Evolutionary conservation across 1,284 basidiomycete species (phyloP).

Genomic region (Wallemia mellicola): DNA sequence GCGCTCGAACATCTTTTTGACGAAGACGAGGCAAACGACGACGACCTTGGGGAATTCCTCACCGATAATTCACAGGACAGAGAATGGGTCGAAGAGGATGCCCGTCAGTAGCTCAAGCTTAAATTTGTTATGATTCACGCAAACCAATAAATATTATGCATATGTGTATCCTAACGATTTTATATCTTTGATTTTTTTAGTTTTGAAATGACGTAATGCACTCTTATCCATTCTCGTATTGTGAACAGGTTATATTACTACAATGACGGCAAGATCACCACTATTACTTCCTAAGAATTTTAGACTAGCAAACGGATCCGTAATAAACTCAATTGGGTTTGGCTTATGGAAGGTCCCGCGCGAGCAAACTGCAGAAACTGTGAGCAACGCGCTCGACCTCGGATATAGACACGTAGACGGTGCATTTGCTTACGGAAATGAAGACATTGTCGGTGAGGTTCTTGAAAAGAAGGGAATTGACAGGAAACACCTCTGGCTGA

Average conservation of each 20-base stretch:
- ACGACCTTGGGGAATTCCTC: neutral
- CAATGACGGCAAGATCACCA: neutral
- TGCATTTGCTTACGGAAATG: neutral
- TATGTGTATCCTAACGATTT: neutral
- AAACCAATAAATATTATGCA: neutral
- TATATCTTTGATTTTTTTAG: no score
- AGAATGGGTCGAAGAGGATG: neutral
- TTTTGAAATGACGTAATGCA: no score
- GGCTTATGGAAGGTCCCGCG: neutral
- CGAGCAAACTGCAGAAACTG: neutral
- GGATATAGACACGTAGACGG: neutral
- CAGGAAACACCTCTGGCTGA: neutral
- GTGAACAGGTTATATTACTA: neutral
- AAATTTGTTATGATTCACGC: no score
- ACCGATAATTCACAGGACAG: neutral
- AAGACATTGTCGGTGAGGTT: neutral
- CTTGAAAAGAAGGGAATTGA: neutral
- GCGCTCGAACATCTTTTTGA: neutral
- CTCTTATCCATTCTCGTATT: neutral
- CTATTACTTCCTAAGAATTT: neutral
- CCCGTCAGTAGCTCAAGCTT: neutral
- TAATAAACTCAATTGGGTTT: neutral
- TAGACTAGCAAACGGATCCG: neutral
- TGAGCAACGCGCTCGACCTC: neutral
- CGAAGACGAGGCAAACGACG: neutral